Conservation (phyloP, 2,329 filamentous ascomycete genomes). For the Fusarium goolgardi region DNA sequence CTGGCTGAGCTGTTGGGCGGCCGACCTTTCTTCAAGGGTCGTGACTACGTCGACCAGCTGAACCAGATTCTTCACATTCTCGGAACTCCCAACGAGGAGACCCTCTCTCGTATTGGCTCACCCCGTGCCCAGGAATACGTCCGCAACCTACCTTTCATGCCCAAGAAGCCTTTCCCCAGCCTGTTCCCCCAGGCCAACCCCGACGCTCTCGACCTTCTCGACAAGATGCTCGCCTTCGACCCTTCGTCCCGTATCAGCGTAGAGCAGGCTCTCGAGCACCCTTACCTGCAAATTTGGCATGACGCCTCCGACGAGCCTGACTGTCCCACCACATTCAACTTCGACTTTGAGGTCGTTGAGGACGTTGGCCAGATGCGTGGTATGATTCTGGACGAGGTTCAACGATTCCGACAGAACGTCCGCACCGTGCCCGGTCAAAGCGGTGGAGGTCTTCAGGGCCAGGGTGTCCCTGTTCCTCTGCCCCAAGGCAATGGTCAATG, state of each 20-base stretch:
- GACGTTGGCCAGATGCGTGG: conserved; percentile 94
- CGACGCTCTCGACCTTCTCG: conserved; percentile 92
- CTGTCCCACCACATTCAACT: conserved; percentile 95
- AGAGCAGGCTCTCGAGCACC: conserved; percentile 94
- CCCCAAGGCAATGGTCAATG: conserved; percentile 64
- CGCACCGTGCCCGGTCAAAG: conserved; percentile 61
- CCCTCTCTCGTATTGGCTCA: conserved; percentile 90
- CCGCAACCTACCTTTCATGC: conserved; percentile 93
- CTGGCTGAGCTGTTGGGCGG: conserved; percentile 95
- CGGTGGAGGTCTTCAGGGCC: conserved; percentile 51
- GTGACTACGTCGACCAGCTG: conserved; percentile 98
- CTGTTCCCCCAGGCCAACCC: conserved; percentile 96
- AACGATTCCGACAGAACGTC: conserved; percentile 78
- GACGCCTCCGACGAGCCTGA: conserved; percentile 95
- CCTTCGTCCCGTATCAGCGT: conserved; percentile 93
- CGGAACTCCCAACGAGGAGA: conserved; percentile 95
- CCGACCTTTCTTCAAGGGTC: conserved; percentile 98
- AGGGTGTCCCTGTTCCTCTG: conserved; percentile 63
- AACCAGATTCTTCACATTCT: conserved; percentile 99
- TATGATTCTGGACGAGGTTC: conserved; percentile 97
- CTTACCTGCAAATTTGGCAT: conserved; percentile 98
- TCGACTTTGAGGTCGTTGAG: conserved; percentile 97
- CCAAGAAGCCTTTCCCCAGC: conserved; percentile 87
- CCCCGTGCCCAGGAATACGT: conserved; percentile 98
- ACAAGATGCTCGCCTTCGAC: conserved; percentile 98